Base-by-base conservation (phyloP, 2,329 filamentous ascomycete species). In the Grosmannia clavigera region DNA sequence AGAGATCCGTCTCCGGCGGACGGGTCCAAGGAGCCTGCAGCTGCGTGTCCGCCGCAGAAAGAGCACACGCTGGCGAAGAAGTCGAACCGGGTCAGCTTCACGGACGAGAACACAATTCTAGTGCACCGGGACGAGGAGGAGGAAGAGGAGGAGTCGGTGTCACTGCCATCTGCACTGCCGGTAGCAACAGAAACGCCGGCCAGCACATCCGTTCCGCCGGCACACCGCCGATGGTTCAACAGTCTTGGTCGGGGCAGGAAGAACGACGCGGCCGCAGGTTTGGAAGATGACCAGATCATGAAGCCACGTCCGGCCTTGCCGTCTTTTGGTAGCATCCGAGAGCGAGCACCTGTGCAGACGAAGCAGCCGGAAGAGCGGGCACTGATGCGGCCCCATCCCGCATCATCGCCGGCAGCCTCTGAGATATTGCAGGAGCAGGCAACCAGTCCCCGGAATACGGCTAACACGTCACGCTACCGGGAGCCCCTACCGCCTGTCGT, bases 61-160 rank as follows among this genome's bases (percentile, higher is more conserved):
- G 54, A 40, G 12, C 31, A 66, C 1, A 56, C 66, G 2, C 38
- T 70, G 1, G 66, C 72, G 22, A 76, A 81, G 72, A 90, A 86
- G 70, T 81, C 78, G 48, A 81, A 81, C 1, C 78, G 88, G 29
- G 88, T 92, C 55, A 96, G 90, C 72, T 96, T 91, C 68, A 86
- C 90, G 64, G 86, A 90, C 57, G 79, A 80, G 40, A 77, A 73
- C n/a, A 80, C 78, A 10, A 73, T 80, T 11, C 73, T 83, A 2
- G 76, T 82, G 78, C 7, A 76, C 82, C 58, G 71, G 77, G 11
- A 71, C 72, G 9, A 67, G 22, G 22, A 22, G 22, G 22, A 22
- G 22, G 22, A 22, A 22, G 22, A 22, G 22, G 22, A 22, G 22
- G 22, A 22, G 75, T 12, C 54, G 25, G 16, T 38, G 19, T 35